Conservation (phyloP, 108 stramenopile species). For the Phaeodactylum tricornutum region DNA sequence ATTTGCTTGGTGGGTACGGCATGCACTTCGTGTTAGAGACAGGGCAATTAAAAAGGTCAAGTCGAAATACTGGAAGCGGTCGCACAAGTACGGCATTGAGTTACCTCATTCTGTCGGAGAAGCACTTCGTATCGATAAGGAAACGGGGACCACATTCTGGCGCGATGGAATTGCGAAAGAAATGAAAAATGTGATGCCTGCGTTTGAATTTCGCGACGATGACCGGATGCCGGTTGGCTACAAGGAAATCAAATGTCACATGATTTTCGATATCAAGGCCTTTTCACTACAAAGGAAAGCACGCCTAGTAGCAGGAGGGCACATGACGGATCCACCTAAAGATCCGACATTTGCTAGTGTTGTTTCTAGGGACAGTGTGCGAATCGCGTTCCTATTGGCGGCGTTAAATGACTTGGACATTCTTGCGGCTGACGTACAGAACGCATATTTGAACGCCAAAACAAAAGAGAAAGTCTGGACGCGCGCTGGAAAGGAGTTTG, state of each 20-base stretch:
- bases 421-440: slow-evolving; percentile 22
- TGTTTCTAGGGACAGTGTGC: slow-evolving; percentile 29
- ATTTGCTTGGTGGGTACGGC: slow-evolving; percentile 29
- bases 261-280: slow-evolving; percentile 20
- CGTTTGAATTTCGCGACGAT: slow-evolving; percentile 6
- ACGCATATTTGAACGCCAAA: slow-evolving; percentile 33
- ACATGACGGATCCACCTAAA: slow-evolving; percentile 18
- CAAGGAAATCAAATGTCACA: slow-evolving; percentile 15
- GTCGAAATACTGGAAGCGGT: slow-evolving; percentile 10
- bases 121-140: slow-evolving; percentile 27
- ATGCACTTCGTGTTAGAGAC: slow-evolving; percentile 3
- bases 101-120: slow-evolving; percentile 25
- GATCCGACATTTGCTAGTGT: slow-evolving; percentile 33
- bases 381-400: slow-evolving; percentile 15
- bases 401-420: slow-evolving; percentile 26
- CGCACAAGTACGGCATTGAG: slow-evolving; percentile 37
- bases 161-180: slow-evolving; percentile 6
- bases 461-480: slow-evolving; percentile 17
- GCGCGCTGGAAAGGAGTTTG: slow-evolving; percentile 6
- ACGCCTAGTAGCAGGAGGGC: slow-evolving; percentile 31
- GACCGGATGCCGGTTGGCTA: slow-evolving; percentile 15
- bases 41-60: slow-evolving; percentile 17
- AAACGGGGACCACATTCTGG: slow-evolving; percentile 24
- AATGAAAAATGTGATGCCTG: slow-evolving; percentile 1
- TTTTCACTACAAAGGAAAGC: slow-evolving; percentile 29